phyloP scores from a whole-genome alignment of 2,329 filamentous ascomycete genomes.

The Epichloe sp. region DNA sequence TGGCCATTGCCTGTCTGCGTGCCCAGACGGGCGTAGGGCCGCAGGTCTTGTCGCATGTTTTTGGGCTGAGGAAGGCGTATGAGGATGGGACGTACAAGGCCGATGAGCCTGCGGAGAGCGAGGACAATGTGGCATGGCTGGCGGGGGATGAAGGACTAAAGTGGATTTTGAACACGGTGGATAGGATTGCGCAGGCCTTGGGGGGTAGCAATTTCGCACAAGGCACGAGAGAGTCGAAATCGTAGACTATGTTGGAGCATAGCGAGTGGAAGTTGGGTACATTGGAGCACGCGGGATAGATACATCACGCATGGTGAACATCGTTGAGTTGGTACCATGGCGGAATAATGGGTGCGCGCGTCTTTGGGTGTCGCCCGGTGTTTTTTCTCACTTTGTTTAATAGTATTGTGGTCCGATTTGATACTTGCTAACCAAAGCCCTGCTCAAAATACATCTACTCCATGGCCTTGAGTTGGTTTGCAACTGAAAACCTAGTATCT shows the following conservation, averaged over 20 bases:
- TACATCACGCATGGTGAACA: neutral
- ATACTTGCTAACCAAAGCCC: too few relatives aligned
- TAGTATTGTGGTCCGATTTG: too few relatives aligned
- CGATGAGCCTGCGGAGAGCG: slow-evolving; percentile 19
- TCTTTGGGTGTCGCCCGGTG: too few relatives aligned
- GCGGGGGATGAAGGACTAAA: slow-evolving; percentile 32
- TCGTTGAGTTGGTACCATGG: too few relatives aligned
- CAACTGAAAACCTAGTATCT: slow-evolving; percentile 52
- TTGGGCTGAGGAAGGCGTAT: slow-evolving; percentile 64
- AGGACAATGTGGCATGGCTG: slow-evolving; percentile 25
- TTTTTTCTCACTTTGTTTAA: too few relatives aligned
- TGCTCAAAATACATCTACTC: slow-evolving; percentile 15
- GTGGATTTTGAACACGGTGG: slow-evolving; percentile 32
- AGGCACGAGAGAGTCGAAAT: slow-evolving; percentile 3
- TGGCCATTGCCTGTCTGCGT: slow-evolving; percentile 62
- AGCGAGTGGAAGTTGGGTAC: neutral
- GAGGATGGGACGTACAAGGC: slow-evolving; percentile 46
- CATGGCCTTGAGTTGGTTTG: slow-evolving; percentile 39
- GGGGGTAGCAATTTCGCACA: slow-evolving; percentile 30
- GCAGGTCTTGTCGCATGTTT: slow-evolving; percentile 70
- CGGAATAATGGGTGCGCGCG: too few relatives aligned
- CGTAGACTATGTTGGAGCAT: slow-evolving; percentile 3
- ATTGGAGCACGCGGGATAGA: neutral
- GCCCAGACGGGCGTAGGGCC: slow-evolving; percentile 73
- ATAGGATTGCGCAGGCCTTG: slow-evolving; percentile 31